Conservation (phyloP, 768 basidiomycete species). For the Lepiota venenata region DNA sequence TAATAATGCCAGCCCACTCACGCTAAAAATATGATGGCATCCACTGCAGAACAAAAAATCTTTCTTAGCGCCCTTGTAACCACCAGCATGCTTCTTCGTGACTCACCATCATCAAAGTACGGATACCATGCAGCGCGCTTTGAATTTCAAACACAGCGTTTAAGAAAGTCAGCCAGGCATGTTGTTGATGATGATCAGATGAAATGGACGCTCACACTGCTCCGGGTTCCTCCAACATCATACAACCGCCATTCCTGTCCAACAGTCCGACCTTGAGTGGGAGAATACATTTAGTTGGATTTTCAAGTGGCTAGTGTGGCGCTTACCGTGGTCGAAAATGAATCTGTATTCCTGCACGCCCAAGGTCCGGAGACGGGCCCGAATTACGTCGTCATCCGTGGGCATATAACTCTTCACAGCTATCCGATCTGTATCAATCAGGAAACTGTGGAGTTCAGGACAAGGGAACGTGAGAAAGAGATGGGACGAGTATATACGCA, state of each 20-base stretch:
- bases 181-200: constrained; percentile 1
- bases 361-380: constrained; percentile 73
- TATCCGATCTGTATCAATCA: constrained; percentile 67
- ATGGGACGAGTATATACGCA: constrained; percentile 32
- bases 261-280: constrained; percentile 44
- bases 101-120: constrained; percentile 70
- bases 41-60: constrained; percentile 33
- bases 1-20: constrained; percentile 24
- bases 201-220: constrained; percentile 42
- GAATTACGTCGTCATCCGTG: constrained; percentile 72
- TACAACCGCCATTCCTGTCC: constrained; percentile 79
- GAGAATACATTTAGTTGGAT: not conserved
- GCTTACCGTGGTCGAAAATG: constrained; percentile 59
- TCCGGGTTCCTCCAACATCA: constrained; percentile 77
- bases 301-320: not conserved
- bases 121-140: constrained; percentile 77
- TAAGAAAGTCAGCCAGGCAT: constrained; percentile 8
- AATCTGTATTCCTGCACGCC: constrained; percentile 77
- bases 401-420: constrained; percentile 62
- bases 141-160: not conserved
- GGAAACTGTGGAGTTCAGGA: constrained; percentile 44
- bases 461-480: constrained; percentile 7
- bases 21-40: constrained; percentile 84
- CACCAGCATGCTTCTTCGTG: not conserved
- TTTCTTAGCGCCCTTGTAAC: constrained; percentile 9